phyloP scores from a whole-genome alignment of 495 filamentous ascomycete genomes.

The Lasiosphaeria hispida region DNA sequence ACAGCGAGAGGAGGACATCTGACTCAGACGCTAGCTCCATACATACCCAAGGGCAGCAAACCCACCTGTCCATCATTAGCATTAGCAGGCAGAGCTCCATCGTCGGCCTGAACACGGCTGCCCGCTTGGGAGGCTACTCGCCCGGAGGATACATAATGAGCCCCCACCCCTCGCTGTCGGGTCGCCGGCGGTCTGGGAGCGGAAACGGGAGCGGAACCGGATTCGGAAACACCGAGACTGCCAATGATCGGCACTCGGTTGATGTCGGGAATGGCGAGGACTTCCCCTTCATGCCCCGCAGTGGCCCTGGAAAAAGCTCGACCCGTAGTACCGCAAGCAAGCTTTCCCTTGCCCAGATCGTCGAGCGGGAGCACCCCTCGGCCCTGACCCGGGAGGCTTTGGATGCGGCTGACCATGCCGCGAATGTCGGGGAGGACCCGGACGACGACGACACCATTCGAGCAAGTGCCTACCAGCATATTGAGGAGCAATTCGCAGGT shows the following conservation, averaged over 20 bases:
- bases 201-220: conserved; percentile 32
- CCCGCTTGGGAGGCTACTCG: conserved; percentile 69
- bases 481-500: conserved; percentile 30
- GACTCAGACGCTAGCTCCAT: conserved; percentile 38
- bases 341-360: conserved; percentile 44
- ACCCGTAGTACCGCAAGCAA: conserved; percentile 42
- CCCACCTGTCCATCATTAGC: conserved; percentile 48
- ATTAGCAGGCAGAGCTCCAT: conserved; percentile 65
- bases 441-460: conserved; percentile 36
- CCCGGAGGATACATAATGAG: conserved; percentile 65
- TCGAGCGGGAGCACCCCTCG: conserved; percentile 43
- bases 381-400: conserved; percentile 43
- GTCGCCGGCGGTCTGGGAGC: conserved; percentile 60
- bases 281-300: conserved; percentile 36
- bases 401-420: conserved; percentile 43
- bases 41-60: conserved; percentile 20
- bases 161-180: conserved; percentile 60
- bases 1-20: conserved; percentile 31
- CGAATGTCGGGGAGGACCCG: conserved; percentile 21
- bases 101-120: conserved; percentile 62
- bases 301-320: conserved; percentile 47
- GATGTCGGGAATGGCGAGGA: conserved; percentile 35
- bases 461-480: conserved; percentile 30
- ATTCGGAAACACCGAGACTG: too few species aligned
- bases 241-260: conserved; percentile 8